These are phyloP conservation scores for Trichoderma virens DNA, from an alignment of 495 filamentous ascomycete species.

Conservation along the genomic window DNA sequence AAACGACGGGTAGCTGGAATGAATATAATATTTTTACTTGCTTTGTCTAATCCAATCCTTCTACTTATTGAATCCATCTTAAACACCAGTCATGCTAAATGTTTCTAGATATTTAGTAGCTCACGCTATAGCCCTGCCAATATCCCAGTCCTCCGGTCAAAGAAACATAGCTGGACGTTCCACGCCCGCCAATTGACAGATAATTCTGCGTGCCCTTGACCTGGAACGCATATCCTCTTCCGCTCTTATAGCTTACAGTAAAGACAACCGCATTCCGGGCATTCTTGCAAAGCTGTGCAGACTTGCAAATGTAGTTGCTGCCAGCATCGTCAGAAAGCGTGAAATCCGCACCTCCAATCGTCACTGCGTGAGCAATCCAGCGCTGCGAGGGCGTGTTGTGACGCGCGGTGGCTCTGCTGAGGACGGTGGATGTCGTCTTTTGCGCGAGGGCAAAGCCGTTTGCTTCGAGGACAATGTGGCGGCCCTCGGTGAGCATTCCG, in stretches of 20 bases:
- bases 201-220: not conserved
- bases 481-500: conserved; percentile 46
- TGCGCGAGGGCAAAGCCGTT: conserved; percentile 71
- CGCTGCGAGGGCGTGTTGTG: conserved; percentile 38
- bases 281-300: not conserved
- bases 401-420: conserved; percentile 23
- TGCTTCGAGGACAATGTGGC: conserved; percentile 73
- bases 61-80: too few species aligned
- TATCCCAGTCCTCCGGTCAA: not conserved
- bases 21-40: too few species aligned
- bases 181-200: not conserved
- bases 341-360: conserved; percentile 23
- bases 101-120: too few species aligned
- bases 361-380: conserved; percentile 42
- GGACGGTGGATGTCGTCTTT: conserved; percentile 54
- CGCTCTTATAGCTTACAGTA: not conserved
- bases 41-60: too few species aligned
- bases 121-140: not conserved
- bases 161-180: not conserved
- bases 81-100: too few species aligned
- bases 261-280: not conserved
- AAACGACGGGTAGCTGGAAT: too few species aligned
- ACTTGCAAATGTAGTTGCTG: not conserved
- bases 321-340: not conserved
- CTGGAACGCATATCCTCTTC: not conserved